These are phyloP conservation scores for Tympanopsis confertula DNA, from an alignment of 2,329 filamentous ascomycete genomes.

Conservation along the genomic window DNA sequence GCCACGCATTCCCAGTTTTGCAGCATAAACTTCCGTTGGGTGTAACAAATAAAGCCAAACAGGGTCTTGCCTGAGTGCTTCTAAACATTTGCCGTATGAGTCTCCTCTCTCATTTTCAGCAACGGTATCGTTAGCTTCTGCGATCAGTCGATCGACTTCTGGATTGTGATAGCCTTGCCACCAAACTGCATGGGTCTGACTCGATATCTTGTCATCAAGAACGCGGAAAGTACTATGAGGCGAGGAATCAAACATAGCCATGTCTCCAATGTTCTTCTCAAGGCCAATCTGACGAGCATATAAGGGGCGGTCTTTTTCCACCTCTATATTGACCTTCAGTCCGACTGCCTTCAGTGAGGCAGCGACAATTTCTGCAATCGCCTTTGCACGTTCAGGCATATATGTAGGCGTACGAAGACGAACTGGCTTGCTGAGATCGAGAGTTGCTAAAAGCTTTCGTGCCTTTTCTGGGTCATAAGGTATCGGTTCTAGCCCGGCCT, in stretches of 20 bases:
- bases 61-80: conserved; percentile 1
- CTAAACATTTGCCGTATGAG: conserved; percentile 1
- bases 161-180: conserved; percentile 3
- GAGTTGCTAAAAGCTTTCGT: neutral
- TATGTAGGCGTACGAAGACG: conserved; percentile 1
- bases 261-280: conserved; percentile 2
- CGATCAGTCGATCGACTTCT: neutral
- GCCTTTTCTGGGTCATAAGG: conserved; percentile 1
- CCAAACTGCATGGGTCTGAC: neutral
- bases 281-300: conserved; percentile 3
- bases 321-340: neutral
- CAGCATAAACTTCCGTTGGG: too few relatives aligned
- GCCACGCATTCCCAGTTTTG: too few relatives aligned
- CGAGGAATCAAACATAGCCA: conserved; percentile 3
- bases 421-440: neutral
- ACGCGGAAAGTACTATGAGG: conserved; percentile 3
- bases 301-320: conserved; percentile 1
- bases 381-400: conserved; percentile 3
- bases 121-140: neutral
- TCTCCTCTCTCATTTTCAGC: neutral
- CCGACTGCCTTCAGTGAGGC: neutral
- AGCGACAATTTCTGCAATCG: neutral
- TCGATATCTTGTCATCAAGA: conserved; percentile 3
- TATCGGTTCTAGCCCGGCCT: conserved; percentile 1
- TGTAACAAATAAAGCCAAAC: conserved; percentile 3